Conservation (phyloP, 148 eudicot species). For the Oxyria digyna region DNA sequence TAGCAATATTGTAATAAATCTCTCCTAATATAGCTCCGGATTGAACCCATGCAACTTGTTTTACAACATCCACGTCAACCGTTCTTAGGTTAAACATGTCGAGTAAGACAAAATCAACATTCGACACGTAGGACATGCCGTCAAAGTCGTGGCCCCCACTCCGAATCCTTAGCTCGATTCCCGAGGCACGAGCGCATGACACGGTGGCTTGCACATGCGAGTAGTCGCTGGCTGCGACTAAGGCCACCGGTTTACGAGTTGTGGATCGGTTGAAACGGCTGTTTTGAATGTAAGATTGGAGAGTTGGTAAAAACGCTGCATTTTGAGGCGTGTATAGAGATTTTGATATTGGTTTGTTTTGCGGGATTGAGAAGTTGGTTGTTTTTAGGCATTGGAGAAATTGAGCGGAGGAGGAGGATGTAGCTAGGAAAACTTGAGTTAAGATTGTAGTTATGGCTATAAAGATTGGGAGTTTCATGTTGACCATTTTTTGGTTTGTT, state of each 20-base stretch:
- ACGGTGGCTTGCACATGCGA: constrained; percentile 26
- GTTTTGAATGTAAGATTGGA: constrained; percentile 13
- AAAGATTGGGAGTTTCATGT: background rate
- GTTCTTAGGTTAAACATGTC: constrained; percentile 27
- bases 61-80: constrained; percentile 14
- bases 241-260: constrained; percentile 25
- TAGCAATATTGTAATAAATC: constrained; percentile 19
- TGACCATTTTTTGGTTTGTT: background rate
- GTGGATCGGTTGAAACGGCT: constrained; percentile 24
- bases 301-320: background rate
- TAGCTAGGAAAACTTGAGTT: background rate
- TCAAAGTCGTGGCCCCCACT: constrained; percentile 34
- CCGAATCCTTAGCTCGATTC: constrained; percentile 18
- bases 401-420: background rate
- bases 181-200: constrained; percentile 17
- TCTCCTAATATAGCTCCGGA: constrained; percentile 29
- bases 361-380: background rate
- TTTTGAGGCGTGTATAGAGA: background rate
- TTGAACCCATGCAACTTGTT: constrained; percentile 18
- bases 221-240: constrained; percentile 19
- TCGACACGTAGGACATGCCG: constrained; percentile 24
- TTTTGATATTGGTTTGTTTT: background rate
- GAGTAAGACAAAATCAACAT: constrained; percentile 17
- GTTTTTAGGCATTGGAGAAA: background rate
- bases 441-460: background rate